Evolutionary conservation across 2,329 filamentous ascomycete species (phyloP), one percentile per base, ranked within the genome.

Genomic region (Arthrobotrys sphaeroides): DNA sequence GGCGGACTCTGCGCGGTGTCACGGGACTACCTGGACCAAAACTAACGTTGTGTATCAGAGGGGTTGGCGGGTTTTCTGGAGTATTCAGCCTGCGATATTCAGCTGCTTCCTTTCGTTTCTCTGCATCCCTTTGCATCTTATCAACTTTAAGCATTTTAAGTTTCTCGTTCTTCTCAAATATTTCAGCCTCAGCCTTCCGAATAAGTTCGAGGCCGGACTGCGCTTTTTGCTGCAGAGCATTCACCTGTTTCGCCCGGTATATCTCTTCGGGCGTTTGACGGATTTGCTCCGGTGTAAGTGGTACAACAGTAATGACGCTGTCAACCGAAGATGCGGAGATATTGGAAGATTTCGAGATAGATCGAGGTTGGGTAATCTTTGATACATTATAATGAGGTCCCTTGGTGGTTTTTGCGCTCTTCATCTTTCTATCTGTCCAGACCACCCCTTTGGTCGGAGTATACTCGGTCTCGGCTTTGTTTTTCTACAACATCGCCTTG

Each of bases 401-500:
- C 10, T 40, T 16, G 20, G n/a, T n/a, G n/a, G n/a, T n/a, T 49
- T 47, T 60, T 18, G 51, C 40, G 4, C n/a, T 28, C 7, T 45
- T 67, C 5, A 67, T n/a, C 13, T 42, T 69, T 26, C 42, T n/a
- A 9, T 26, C n/a, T 18, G 53, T 69, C 51, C 53, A 69, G 2
- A 60, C 43, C 33, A 31, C 38, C 5, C 42, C 36, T 12, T 31
- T 28, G 12, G 47, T 26, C 18, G 2, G 43, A 24, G 22, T 20
- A 18, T 55, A 49, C n/a, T 38, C 24, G 26, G 36, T 20, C 16
- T 57, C 24, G 36, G 47, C 62, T 49, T 45, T 43, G 49, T 47
- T 43, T 55, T 33, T 57, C 62, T 67, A 57, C 12, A 67, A 57
- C 62, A 45, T 47, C 16, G 62, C 36, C 51, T 53, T 42, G 22